These are phyloP conservation scores for Tetrapisispora nanseiensis DNA, from an alignment of 805 yeast genomes.

Conservation along the genomic window DNA sequence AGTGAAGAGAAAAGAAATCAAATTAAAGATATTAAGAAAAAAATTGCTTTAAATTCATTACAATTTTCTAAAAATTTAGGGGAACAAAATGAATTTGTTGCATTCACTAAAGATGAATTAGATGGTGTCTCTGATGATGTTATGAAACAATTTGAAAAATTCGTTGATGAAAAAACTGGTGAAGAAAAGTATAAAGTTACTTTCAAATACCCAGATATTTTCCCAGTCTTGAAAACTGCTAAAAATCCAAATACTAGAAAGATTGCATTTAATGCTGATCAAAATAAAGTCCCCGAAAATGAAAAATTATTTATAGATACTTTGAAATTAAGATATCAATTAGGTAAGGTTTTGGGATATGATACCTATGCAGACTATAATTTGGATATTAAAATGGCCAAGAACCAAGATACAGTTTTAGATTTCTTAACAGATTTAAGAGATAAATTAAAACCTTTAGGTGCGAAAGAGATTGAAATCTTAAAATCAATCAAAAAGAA, in stretches of 20 bases:
- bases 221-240: conserved; percentile 73
- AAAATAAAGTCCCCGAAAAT: conserved; percentile 57
- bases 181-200: conserved; percentile 50
- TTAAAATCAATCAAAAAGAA: conserved; percentile 44
- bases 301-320: conserved; percentile 51
- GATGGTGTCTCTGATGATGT: conserved; percentile 65
- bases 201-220: conserved; percentile 69
- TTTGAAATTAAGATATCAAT: conserved; percentile 48
- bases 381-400: conserved; percentile 76
- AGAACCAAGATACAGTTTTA: conserved; percentile 49
- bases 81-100: conserved; percentile 54
- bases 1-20: conserved; percentile 44
- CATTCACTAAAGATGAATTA: conserved; percentile 55
- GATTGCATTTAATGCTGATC: conserved; percentile 55
- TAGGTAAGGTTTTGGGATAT: conserved; percentile 60
- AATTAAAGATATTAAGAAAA: conserved; percentile 49
- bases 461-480: conserved; percentile 40
- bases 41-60: conserved; percentile 46
- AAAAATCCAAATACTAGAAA: conserved; percentile 54
- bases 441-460: conserved; percentile 49
- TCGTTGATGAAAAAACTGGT: conserved; percentile 32
- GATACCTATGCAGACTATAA: conserved; percentile 58
- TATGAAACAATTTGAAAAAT: conserved; percentile 44
- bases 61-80: conserved; percentile 57
- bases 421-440: conserved; percentile 54